Evolutionary conservation across 129 eudicot species (phyloP).

Genomic region (Centaurea solstitialis): DNA sequence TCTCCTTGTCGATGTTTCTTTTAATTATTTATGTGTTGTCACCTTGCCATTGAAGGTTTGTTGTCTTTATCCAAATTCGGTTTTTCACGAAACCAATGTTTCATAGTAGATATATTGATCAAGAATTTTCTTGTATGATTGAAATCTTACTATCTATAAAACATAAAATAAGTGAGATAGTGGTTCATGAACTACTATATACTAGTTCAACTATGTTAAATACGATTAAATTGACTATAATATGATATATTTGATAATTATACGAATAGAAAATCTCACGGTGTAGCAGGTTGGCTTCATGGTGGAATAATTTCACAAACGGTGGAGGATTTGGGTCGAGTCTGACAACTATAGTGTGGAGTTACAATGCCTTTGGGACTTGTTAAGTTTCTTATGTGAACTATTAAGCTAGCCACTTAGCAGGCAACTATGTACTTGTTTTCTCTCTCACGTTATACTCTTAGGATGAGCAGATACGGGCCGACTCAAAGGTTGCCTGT

Average conservation of each 20-base stretch:
- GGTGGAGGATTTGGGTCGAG: background rate
- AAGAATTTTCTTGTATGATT: background rate
- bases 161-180: background rate
- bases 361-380: background rate
- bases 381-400: background rate
- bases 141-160: background rate
- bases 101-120: background rate
- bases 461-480: background rate
- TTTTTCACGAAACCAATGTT: background rate
- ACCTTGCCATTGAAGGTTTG: background rate
- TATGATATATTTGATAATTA: background rate
- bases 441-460: background rate
- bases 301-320: background rate
- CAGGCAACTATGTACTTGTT: background rate
- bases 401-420: background rate
- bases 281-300: background rate
- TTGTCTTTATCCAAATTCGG: background rate
- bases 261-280: background rate
- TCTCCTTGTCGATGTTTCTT: background rate
- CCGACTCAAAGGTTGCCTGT: background rate
- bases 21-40: background rate
- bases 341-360: background rate
- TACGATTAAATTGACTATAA: background rate
- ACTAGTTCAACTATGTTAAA: background rate
- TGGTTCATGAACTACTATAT: background rate